Percentiles rank a stretch among this genome's conserved stretches.
Evolutionary conservation across 345 rosid genomes (phyloP).

Genomic region (Arabidopsis thaliana): TAIR10.1 NC_003074.8:9845001-9845500

Average conservation of each 20-base stretch:
- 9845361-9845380: neutral
- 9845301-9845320: neutral
- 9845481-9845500: slow-evolving; percentile 29
- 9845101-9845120: neutral
- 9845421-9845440: too few relatives aligned
- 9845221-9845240: too few relatives aligned
- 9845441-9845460: too few relatives aligned
- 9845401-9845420: too few relatives aligned
- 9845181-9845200: too few relatives aligned
- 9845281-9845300: neutral
- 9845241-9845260: too few relatives aligned
- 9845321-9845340: neutral
- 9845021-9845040: neutral
- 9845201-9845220: too few relatives aligned
- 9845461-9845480: neutral
- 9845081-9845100: neutral
- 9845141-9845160: neutral
- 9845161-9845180: too few relatives aligned
- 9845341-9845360: neutral
- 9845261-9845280: too few relatives aligned
- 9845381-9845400: too few relatives aligned
- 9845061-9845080: neutral
- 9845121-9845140: neutral
- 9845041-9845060: neutral
- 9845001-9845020: slow-evolving; percentile 9